A percentile compares a stretch with the other conserved stretches of the same genome.
phyloP scores from a whole-genome alignment of 371 early-diverging fungal species.

The Parasitella parasitica region DNA sequence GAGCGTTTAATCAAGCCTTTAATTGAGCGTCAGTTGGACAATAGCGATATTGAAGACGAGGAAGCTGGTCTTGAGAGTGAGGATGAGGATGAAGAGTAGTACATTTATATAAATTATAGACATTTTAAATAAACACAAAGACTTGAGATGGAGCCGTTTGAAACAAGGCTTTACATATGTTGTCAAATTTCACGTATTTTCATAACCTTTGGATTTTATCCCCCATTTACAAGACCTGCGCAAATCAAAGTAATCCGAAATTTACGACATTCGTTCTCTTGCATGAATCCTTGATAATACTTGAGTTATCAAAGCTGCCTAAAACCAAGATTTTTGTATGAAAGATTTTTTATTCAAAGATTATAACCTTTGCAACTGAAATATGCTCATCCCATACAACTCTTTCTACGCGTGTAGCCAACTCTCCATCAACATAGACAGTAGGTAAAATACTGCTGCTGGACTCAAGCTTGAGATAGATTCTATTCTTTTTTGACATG shows the following conservation, averaged over 20 bases:
- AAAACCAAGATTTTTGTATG: too few relatives aligned
- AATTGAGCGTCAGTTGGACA: conserved; percentile 63
- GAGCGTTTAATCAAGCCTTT: conserved; percentile 79
- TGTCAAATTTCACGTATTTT: too few relatives aligned
- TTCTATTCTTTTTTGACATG: background rate
- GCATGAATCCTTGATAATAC: too few relatives aligned
- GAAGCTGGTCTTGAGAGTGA: conserved; percentile 37
- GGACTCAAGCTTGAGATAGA: conserved; percentile 14
- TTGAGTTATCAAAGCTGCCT: too few relatives aligned
- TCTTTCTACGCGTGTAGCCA: conserved; percentile 6
- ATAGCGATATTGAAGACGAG: conserved; percentile 52
- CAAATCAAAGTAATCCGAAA: too few relatives aligned
- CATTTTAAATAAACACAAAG: too few relatives aligned
- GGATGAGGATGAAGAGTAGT: conserved; percentile 29
- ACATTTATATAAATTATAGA: too few relatives aligned
- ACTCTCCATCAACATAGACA: conserved; percentile 20
- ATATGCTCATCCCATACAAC: conserved; percentile 17
- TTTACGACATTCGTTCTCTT: too few relatives aligned
- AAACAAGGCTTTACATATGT: too few relatives aligned
- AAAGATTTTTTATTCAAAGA: conserved; percentile 1
- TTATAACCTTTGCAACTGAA: conserved; percentile 15
- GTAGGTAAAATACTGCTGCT: conserved; percentile 10
- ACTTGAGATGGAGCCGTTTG: too few relatives aligned
- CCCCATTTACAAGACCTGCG: too few relatives aligned
- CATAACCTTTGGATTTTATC: too few relatives aligned